Evolutionary conservation across 768 basidiomycete species (phyloP), one percentile per base, ranked within the genome.

Genomic region (Lentinula raphanica): DNA sequence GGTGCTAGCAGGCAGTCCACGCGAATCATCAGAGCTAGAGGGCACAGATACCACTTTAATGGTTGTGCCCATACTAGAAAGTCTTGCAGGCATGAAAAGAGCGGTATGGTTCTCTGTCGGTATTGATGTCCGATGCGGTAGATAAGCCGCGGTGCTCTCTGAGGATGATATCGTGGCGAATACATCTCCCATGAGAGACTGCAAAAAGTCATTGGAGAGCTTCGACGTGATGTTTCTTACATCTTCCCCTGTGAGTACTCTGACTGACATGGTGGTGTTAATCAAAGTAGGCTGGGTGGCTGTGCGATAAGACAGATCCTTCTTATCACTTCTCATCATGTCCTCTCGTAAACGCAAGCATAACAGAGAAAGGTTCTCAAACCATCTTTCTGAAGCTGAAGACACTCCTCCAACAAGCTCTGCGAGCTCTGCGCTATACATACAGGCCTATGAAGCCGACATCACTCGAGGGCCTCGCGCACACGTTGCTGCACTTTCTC

Each of bases 11-110:
- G 92, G 89, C 19, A 96, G 66, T 0, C 94, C 93, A 2, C 74
- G 68, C 19, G 62, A 65, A 45, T 78, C 78, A 1, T 65, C 74
- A 1, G 69, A 55, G 1, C 62, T 62, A 3, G 70, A 73, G 0
- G 93, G 93, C 1, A 93, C 78, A 28, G 84, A 87, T 3, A 92
- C 93, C n/a, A 92, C 79, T 70, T 97, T 95, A 59, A 92, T 76
- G 2, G 87, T 73, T 1, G 88, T 87, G 1, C 84, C 85, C n/a
- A 66, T 39, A 27, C 62, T 59, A 21, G 72, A 67, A 9, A 87
- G 74, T 25, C 87, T 80, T 6, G 90, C 83, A 2, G 94, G 92
- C 94, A 96, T 96, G 70, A 93, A 89, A 2, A 97, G 74, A 0
- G 80, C 75, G 1, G 78, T 86, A 62, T 92, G 84, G 42, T 77